Percentiles rank a stretch among this genome's conserved stretches.
Evolutionary conservation across 2,329 filamentous ascomycete genomes (phyloP).

Genomic region (Aspergillus hiratsukae): DNA sequence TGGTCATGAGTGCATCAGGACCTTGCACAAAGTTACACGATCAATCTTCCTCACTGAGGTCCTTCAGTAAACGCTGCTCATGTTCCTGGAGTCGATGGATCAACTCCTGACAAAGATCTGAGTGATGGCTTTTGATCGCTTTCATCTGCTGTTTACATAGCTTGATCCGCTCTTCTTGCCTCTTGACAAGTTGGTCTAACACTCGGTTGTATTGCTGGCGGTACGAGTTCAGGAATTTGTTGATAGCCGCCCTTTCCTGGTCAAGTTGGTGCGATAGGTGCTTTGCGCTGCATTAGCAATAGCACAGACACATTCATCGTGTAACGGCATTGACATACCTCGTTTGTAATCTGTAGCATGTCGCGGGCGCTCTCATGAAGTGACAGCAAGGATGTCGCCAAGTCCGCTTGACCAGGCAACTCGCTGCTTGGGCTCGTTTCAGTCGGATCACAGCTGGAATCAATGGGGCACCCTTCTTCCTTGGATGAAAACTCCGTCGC

Average conservation of each 20-base stretch:
- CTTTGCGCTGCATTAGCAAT: conserved; percentile 18
- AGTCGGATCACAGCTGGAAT: not conserved
- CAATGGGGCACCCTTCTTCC: not conserved
- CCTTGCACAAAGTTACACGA: not conserved
- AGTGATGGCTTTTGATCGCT: conserved; percentile 25
- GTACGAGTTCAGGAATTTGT: conserved; percentile 43
- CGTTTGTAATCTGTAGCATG: conserved; percentile 24
- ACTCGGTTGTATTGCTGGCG: conserved; percentile 40
- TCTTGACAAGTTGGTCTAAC: conserved; percentile 39
- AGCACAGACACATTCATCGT: not conserved
- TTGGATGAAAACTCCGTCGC: not conserved
- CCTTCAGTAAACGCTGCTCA: conserved; percentile 18
- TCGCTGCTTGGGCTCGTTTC: not conserved
- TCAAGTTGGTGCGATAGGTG: conserved; percentile 44
- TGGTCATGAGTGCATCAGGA: not conserved
- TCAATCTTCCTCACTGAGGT: conserved; percentile 1
- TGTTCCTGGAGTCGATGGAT: conserved; percentile 25
- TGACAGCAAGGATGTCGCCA: conserved; percentile 6
- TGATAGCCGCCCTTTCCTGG: conserved; percentile 43
- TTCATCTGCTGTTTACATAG: conserved; percentile 26
- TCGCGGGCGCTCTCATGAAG: conserved; percentile 15
- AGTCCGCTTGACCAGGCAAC: not conserved
- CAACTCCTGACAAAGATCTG: conserved; percentile 26
- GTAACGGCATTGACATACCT: conserved; percentile 21
- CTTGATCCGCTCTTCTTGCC: conserved; percentile 37